A percentile compares a stretch with the other conserved stretches of the same genome.
Conservation (phyloP, 306 rosid species). For the Rosa persica region DNA sequence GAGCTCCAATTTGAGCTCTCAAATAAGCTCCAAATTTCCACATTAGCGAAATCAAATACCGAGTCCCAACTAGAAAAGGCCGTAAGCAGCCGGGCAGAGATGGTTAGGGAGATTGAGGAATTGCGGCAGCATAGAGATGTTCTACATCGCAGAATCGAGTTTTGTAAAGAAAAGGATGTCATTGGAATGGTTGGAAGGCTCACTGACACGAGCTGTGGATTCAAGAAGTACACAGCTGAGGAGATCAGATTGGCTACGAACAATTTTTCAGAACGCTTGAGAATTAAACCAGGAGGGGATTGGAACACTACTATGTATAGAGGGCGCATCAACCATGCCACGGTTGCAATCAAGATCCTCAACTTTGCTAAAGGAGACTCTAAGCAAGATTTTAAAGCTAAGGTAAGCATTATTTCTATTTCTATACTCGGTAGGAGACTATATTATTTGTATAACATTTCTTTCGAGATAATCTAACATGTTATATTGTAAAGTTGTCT, state of each 20-base stretch:
- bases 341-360: conserved; percentile 62
- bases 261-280: conserved; percentile 55
- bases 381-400: conserved; percentile 47
- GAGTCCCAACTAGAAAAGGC: conserved; percentile 59
- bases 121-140: conserved; percentile 69
- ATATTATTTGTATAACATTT: neutral
- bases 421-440: neutral
- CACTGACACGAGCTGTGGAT: conserved; percentile 30
- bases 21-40: conserved; percentile 52
- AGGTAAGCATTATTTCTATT: conserved; percentile 42
- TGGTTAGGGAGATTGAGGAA: conserved; percentile 66
- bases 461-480: neutral
- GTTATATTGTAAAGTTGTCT: neutral
- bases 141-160: conserved; percentile 68
- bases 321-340: conserved; percentile 61
- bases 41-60: conserved; percentile 33
- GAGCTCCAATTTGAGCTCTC: conserved; percentile 71
- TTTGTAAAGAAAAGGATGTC: conserved; percentile 77
- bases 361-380: conserved; percentile 30
- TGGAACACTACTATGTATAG: conserved; percentile 43
- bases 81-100: conserved; percentile 40
- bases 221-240: conserved; percentile 55
- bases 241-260: conserved; percentile 74
- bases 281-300: conserved; percentile 55
- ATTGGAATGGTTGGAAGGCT: conserved; percentile 63